Evolutionary conservation across 1,284 basidiomycete genomes (phyloP).

Genomic region (Amylostereum chailletii): DNA sequence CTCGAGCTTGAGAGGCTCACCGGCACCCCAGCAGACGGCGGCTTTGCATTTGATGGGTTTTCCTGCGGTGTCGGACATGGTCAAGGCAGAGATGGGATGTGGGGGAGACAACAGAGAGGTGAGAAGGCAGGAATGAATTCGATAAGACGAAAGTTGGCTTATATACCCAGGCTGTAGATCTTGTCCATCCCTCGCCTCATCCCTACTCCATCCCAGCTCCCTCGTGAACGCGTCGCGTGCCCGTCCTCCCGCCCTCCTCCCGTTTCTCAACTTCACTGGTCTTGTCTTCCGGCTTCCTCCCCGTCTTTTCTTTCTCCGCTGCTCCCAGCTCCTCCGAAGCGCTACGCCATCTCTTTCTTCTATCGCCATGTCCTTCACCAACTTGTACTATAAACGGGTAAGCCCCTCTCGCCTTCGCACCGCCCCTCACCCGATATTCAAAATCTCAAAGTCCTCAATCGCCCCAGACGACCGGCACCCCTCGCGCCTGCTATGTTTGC

Average conservation of each 20-base stretch:
- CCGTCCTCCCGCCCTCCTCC: no score
- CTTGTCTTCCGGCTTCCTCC: no score
- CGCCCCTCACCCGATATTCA: slow-evolving; percentile 2
- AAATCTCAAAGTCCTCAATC: slow-evolving; percentile 8
- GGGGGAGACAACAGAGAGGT: no score
- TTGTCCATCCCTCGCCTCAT: no score
- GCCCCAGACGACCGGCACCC: slow-evolving; percentile 52
- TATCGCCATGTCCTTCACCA: slow-evolving; percentile 55
- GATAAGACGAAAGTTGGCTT: no score
- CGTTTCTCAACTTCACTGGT: no score
- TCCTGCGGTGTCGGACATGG: slow-evolving; percentile 63
- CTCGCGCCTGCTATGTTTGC: slow-evolving; percentile 66
- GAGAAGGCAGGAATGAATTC: no score
- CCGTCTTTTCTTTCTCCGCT: no score
- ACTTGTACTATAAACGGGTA: slow-evolving; percentile 76
- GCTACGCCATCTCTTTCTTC: no score
- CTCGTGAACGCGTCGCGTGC: no score
- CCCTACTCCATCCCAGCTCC: no score
- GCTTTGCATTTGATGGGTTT: slow-evolving; percentile 89
- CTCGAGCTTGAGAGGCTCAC: slow-evolving; percentile 84
- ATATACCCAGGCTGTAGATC: no score
- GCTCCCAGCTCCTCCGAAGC: background rate
- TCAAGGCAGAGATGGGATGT: slow-evolving; percentile 6
- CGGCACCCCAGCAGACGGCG: slow-evolving; percentile 94
- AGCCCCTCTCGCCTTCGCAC: slow-evolving; percentile 20